Percentiles rank a stretch among this genome's conserved stretches.
Conservation (phyloP, 2,329 filamentous ascomycete genomes). For the Fusarium sp. region DNA sequence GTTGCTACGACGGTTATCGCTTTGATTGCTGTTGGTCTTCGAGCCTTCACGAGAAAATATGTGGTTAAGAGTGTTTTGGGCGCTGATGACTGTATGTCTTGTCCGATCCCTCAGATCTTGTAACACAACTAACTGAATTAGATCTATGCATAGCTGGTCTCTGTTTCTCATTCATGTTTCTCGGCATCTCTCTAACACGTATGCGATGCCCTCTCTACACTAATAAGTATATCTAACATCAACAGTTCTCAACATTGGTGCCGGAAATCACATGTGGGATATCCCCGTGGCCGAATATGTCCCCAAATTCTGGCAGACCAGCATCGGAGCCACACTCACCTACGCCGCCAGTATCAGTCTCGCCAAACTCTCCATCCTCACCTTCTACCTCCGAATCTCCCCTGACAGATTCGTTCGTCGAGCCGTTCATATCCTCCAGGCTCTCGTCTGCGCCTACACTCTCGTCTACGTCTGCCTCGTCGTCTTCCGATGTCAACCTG, state of each 20-base stretch:
- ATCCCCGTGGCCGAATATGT: conserved; percentile 36
- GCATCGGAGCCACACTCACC: conserved; percentile 56
- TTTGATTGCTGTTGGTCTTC: conserved; percentile 40
- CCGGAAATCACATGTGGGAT: conserved; percentile 51
- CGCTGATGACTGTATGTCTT: conserved; percentile 48
- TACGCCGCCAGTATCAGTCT: conserved; percentile 58
- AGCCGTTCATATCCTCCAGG: conserved; percentile 47
- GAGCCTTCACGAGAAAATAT: conserved; percentile 49
- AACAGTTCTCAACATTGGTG: conserved; percentile 45
- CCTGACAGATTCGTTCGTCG: conserved; percentile 43
- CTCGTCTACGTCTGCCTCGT: conserved; percentile 57
- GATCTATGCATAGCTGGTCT: conserved; percentile 47
- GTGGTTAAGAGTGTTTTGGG: conserved; percentile 48
- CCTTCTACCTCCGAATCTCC: conserved; percentile 61
- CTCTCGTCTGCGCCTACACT: conserved; percentile 57
- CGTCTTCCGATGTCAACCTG: conserved; percentile 58
- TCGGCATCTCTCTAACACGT: conserved; percentile 45
- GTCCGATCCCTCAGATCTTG: no score
- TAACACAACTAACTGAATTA: conserved; percentile 13
- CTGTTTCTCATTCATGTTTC: conserved; percentile 44
- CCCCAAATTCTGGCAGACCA: conserved; percentile 49
- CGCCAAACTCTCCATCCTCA: conserved; percentile 61
- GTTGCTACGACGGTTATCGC: conserved; percentile 45
- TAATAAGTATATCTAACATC: background rate
- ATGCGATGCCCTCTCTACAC: background rate